Base-by-base conservation (phyloP, 192 early-diverging fungal species). In the Coemansia sp. region DNA sequence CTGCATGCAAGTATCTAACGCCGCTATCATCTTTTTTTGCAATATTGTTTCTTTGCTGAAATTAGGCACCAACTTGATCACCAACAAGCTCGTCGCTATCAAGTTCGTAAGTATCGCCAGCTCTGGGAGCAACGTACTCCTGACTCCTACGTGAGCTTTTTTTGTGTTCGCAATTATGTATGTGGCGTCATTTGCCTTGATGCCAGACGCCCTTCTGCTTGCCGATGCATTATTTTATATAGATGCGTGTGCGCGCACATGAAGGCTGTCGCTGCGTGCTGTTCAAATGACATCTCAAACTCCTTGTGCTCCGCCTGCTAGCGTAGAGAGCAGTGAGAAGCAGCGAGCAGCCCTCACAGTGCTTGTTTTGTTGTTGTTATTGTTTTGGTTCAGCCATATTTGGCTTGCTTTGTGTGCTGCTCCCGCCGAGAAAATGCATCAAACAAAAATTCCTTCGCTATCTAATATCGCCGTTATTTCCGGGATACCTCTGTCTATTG, bases 41-140 rank as follows among this genome's bases (percentile, higher is more conserved):
- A 39, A 53, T 44, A 52, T 57, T 73, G 41, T 62, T 37, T 73
- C 42, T 62, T 37, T 33, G 29, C 27, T 32, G 27, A 38, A 38
- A 67, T 48, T 59, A 58, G 42, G 27, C 39, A 43, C 40, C 22
- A 94, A 92, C 67, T 79, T 93, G 32, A 83, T 91, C 74, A 93
- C 91, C 53, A 90, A 90, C 50, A 93, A 99, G 71, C 93, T 97
- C 72, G 93, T 99, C 17, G 97, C 95, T 39, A 93, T 97, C 78
- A 99, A 99, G 81, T 83, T 99, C 24, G 97, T 69, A 68, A 40
- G 27, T 39, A 38, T 38, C 52, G 58, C 36, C 18, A 24, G 62
- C 58, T 38, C 32, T 54, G n/a, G n/a, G n/a, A n/a, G n/a, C n/a
- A n/a, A n/a, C n/a, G n/a, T n/a, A n/a, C n/a, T n/a, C n/a, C n/a